Conservation (phyloP, 1,284 basidiomycete genomes). For the Agaricales sp. region DNA sequence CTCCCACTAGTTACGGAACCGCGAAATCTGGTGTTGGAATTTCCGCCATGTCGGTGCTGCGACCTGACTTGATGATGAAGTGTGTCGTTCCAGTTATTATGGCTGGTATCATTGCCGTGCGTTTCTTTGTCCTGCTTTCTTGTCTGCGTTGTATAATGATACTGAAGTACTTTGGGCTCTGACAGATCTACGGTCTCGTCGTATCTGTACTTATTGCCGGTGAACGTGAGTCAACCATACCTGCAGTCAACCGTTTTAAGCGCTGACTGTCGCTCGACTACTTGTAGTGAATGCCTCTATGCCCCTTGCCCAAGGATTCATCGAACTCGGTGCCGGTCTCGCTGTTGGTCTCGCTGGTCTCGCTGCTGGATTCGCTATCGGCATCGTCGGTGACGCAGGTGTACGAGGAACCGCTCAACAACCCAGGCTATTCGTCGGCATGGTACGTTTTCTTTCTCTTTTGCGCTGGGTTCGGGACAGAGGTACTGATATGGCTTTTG, state of each 20-base stretch:
- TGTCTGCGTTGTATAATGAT: slow-evolving; percentile 1
- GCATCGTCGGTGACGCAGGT: slow-evolving; percentile 34
- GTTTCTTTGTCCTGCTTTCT: slow-evolving; percentile 20
- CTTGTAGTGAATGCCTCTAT: slow-evolving; percentile 26
- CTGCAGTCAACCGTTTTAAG: slow-evolving; percentile 8
- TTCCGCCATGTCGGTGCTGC: slow-evolving; percentile 94
- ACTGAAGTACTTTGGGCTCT: slow-evolving; percentile 2
- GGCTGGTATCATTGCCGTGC: slow-evolving; percentile 97
- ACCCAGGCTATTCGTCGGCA: slow-evolving; percentile 71
- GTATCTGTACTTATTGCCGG: slow-evolving; percentile 69
- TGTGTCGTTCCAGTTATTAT: slow-evolving; percentile 97
- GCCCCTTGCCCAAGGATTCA: slow-evolving; percentile 63
- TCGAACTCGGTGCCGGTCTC: slow-evolving; percentile 79
- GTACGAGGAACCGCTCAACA: slow-evolving; percentile 67
- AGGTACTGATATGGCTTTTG: background rate
- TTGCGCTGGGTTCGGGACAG: background rate
- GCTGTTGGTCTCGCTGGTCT: slow-evolving; percentile 78
- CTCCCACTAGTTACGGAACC: slow-evolving; percentile 68
- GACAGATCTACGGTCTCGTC: slow-evolving; percentile 55
- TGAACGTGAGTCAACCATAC: slow-evolving; percentile 32
- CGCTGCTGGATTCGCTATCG: slow-evolving; percentile 77
- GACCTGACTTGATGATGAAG: slow-evolving; percentile 92
- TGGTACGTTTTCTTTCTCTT: slow-evolving; percentile 26
- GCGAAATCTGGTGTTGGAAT: slow-evolving; percentile 99
- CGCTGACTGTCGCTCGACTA: background rate